Conservation (phyloP, 306 rosid species). For the Mucuna pruriens region DNA sequence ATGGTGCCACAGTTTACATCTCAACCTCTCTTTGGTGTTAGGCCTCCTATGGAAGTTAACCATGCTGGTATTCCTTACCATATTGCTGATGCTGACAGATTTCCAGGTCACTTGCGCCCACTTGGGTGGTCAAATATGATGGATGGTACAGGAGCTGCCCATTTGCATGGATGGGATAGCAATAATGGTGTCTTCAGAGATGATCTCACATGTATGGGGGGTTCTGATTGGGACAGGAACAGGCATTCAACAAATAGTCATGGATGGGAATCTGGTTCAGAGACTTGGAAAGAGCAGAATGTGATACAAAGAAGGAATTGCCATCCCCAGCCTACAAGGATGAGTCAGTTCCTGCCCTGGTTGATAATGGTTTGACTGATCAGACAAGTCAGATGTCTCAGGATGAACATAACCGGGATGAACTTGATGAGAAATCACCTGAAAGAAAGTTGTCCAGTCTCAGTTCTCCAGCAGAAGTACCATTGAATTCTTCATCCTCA, state of each 20-base stretch:
- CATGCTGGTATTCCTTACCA: slow-evolving; percentile 90
- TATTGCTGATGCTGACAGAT: slow-evolving; percentile 86
- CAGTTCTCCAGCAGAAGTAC: slow-evolving; percentile 62
- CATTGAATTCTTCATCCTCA: slow-evolving; percentile 48
- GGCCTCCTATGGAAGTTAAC: slow-evolving; percentile 86
- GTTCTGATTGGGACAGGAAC: slow-evolving; percentile 93
- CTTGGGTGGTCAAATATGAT: slow-evolving; percentile 91
- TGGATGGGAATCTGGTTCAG: slow-evolving; percentile 90
- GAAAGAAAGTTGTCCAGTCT: slow-evolving; percentile 60
- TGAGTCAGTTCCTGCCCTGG: slow-evolving; percentile 53
- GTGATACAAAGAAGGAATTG: slow-evolving; percentile 73
- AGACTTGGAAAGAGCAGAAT: slow-evolving; percentile 85
- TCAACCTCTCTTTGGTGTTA: slow-evolving; percentile 80
- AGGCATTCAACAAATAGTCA: slow-evolving; percentile 76
- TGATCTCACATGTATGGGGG: slow-evolving; percentile 74
- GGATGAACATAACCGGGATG: slow-evolving; percentile 56
- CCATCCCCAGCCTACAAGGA: slow-evolving; percentile 75
- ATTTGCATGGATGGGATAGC: slow-evolving; percentile 92
- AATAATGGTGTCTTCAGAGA: slow-evolving; percentile 83
- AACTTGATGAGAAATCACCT: slow-evolving; percentile 51
- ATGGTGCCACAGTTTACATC: slow-evolving; percentile 86
- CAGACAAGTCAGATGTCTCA: slow-evolving; percentile 58
- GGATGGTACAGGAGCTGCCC: slow-evolving; percentile 94
- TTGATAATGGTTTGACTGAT: slow-evolving; percentile 59
- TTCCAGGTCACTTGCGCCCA: slow-evolving; percentile 87